phyloP scores from a whole-genome alignment of 129 eudicot genomes.

The Sambucus nigra region DNA sequence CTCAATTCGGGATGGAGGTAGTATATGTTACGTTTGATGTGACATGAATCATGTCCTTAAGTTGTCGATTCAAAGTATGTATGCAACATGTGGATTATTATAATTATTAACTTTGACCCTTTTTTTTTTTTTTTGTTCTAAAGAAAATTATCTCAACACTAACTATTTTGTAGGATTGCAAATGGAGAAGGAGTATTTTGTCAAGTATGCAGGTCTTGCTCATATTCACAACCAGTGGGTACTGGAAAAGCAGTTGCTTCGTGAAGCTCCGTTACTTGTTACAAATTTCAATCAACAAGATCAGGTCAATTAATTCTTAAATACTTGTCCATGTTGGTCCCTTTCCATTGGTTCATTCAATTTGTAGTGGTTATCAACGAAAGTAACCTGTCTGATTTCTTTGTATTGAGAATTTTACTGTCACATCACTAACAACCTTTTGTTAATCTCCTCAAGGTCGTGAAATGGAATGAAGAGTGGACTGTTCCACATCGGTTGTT shows the following conservation, averaged over 20 bases:
- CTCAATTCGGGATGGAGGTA: too few relatives aligned
- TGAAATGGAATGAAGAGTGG: slow-evolving; percentile 54
- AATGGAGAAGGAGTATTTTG: slow-evolving; percentile 55
- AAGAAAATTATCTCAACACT: background rate
- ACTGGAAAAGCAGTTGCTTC: slow-evolving; percentile 34
- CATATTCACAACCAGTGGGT: slow-evolving; percentile 71
- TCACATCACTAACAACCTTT: slow-evolving; percentile 2
- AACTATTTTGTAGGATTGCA: slow-evolving; percentile 24
- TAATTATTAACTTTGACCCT: background rate
- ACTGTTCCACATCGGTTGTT: slow-evolving; percentile 52
- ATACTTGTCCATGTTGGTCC: background rate
- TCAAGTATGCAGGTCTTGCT: slow-evolving; percentile 69
- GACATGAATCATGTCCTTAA: background rate
- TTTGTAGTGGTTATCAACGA: background rate
- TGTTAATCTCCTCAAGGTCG: slow-evolving; percentile 14
- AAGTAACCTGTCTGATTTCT: slow-evolving; percentile 1
- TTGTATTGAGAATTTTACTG: background rate
- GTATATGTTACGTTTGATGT: too few relatives aligned
- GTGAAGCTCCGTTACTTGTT: slow-evolving; percentile 37
- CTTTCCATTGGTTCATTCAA: background rate
- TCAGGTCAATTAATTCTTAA: slow-evolving; percentile 22
- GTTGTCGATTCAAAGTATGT: background rate
- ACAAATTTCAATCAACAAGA: slow-evolving; percentile 16
- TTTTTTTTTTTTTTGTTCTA: background rate
- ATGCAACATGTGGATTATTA: background rate